These are phyloP conservation scores for Candida sp. DNA, from an alignment of 1,139 yeast genomes.

Conservation along the genomic window DNA sequence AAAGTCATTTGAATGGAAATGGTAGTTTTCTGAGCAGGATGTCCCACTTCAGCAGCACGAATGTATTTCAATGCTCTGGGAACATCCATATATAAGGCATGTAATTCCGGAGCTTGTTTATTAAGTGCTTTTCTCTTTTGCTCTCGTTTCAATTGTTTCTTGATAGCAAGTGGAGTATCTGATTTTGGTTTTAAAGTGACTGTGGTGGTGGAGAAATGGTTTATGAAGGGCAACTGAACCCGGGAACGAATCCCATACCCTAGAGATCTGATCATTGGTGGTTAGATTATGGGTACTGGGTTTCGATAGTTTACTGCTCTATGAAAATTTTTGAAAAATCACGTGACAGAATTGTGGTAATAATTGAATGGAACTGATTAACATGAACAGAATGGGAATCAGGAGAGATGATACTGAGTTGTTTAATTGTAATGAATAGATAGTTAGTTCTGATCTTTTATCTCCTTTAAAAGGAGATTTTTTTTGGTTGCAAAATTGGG, in stretches of 20 bases:
- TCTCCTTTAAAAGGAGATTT: too few relatives aligned
- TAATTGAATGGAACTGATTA: too few relatives aligned
- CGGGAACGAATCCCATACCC: constrained; percentile 1
- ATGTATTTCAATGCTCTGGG: constrained; percentile 73
- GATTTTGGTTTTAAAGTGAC: constrained; percentile 1
- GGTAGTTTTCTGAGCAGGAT: constrained; percentile 65
- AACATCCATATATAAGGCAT: constrained; percentile 70
- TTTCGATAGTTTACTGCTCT: too few relatives aligned
- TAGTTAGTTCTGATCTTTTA: too few relatives aligned
- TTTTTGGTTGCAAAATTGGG: too few relatives aligned
- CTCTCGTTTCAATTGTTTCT: constrained; percentile 26
- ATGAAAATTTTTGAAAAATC: too few relatives aligned
- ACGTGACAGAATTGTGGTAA: too few relatives aligned
- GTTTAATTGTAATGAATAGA: too few relatives aligned
- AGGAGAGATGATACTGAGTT: too few relatives aligned
- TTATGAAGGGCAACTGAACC: neutral
- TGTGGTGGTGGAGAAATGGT: constrained; percentile 4
- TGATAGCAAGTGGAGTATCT: constrained; percentile 9
- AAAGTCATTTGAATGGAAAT: constrained; percentile 63
- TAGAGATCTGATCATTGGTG: neutral
- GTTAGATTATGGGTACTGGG: neutral
- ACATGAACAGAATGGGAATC: too few relatives aligned
- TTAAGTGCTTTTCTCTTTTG: constrained; percentile 33
- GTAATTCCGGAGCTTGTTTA: constrained; percentile 44
- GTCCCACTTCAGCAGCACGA: constrained; percentile 90